Evolutionary conservation across 257 asterid species (phyloP), one percentile per base, ranked within the genome.

Genomic region (Asclepias syriaca): DNA sequence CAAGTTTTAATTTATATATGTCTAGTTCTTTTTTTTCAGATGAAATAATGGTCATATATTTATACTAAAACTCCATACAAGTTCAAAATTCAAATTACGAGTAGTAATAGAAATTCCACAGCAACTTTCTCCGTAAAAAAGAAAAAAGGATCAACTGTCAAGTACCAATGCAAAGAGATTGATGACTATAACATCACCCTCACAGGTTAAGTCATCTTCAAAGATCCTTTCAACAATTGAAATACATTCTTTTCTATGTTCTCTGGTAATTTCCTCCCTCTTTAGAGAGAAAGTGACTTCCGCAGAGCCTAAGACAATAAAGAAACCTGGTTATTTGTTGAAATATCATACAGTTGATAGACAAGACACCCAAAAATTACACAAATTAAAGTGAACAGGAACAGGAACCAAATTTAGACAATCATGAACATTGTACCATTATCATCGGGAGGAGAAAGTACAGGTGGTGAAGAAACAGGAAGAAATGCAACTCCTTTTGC

Each of bases 161-260:
- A 60, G 81, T 91, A 94, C 98, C 97, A 94, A 84, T 9, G 97
- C 97, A 77, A 94, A 94, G 81, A 91, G 88, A 79, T 94, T 94
- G 74, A 94, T 91, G 77, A 89, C 77, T 74, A 94, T 84, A 75
- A 86, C 76, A 74, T 94, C 97, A 59, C 87, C 88, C 77, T 85
- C 86, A 77, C 82, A 70, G 83, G 76, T 70, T 59, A 84, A 72
- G 72, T 72, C 85, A 64, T 84, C 96, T 79, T 91, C 96, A 81
- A 83, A 91, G 71, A 91, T 84, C 81, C 68, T 78, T 75, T 89
- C 97, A 80, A 86, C 60, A 57, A 79, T 70, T 5, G 84, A 84
- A 73, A 86, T 72, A 78, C 96, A 91, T 50, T 91, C 88, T 74
- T 83, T 85, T 77, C 97, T 88, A 73, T 94, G 97, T 72, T 83